These are phyloP conservation scores for Cladophialophora exuberans DNA, from an alignment of 2,329 filamentous ascomycete genomes.

Conservation along the genomic window DNA sequence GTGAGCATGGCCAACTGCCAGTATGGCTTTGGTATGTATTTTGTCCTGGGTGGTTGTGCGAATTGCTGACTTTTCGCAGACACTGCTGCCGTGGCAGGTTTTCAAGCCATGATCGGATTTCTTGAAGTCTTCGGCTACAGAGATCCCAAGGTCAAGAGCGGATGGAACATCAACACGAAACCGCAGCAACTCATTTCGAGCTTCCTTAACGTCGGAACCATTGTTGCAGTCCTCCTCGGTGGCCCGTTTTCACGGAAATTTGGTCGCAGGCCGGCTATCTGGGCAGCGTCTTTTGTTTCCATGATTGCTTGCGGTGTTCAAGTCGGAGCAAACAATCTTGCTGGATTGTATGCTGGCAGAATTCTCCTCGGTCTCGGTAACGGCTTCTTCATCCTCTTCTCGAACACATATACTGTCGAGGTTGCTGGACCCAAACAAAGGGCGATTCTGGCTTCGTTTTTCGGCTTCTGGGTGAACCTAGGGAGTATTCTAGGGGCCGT, in stretches of 20 bases:
- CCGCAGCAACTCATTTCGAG: conserved; percentile 58
- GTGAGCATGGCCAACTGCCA: conserved; percentile 57
- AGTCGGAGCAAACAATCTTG: conserved; percentile 45
- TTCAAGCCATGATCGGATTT: conserved; percentile 58
- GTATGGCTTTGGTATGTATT: conserved; percentile 54
- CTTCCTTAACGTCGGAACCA: conserved; percentile 55
- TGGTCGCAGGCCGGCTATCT: conserved; percentile 51
- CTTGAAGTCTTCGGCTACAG: conserved; percentile 55
- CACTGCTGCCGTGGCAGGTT: conserved; percentile 26
- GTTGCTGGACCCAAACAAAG: conserved; percentile 52
- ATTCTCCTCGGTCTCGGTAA: conserved; percentile 50
- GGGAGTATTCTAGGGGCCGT: conserved; percentile 53
- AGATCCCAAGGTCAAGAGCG: conserved; percentile 39
- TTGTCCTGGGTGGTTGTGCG: conserved; percentile 40
- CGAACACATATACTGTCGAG: conserved; percentile 54
- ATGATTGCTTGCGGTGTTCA: conserved; percentile 50
- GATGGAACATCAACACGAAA: conserved; percentile 43
- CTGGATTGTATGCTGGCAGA: conserved; percentile 51
- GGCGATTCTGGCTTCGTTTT: conserved; percentile 53
- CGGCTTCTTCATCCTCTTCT: conserved; percentile 51
- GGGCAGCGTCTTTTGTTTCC: conserved; percentile 53
- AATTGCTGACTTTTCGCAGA: conserved; percentile 6
- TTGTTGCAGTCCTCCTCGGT: conserved; percentile 53
- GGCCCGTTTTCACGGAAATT: conserved; percentile 53
- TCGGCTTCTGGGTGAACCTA: conserved; percentile 55